Evolutionary conservation across 306 rosid genomes (phyloP), one percentile per base, ranked within the genome.

Genomic region (Quillaja saponaria): DNA sequence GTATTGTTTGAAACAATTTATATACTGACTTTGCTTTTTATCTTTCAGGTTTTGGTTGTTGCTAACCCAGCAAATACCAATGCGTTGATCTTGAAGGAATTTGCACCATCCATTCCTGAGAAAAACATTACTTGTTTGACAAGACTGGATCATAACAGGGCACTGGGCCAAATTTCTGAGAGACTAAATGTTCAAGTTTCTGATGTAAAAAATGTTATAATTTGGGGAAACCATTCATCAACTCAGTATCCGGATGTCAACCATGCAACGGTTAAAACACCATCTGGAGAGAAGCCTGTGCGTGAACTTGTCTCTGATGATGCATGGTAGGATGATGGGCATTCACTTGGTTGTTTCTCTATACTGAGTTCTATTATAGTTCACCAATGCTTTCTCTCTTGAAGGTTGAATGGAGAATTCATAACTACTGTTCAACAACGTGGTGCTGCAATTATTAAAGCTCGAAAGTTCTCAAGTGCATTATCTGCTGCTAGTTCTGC

Each of bases 21-120:
- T 45, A 39, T 21, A 16, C 54, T n/a, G 20, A 3, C 34, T 48
- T n/a, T 59, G 40, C 33, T 40, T n/a, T 18, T 61, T 68, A 33
- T 72, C 54, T 48, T 80, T 77, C 88, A 94, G 97, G 99, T 94
- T 64, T 55, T 94, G 78, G 99, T 94, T 68, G 97, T 94, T 74
- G 99, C 99, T 55, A 92, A 92, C 76, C 99, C 99, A 33, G 99
- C 99, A 54, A 92, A 92, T 73, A 92, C 99, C 56, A 92, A 92
- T 61, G 99, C 97, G 40, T 75, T 92, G 95, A 92, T 92, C 81
- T 71, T 92, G 91, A 92, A 92, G 78, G 99, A 92, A 75, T 92
- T 67, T 13, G 99, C 97, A 47, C 99, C 99, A 49, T 92, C 99
- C 34, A 84, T 92, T 58, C 95, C 95, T 3, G 95, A 88, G 87